Conservation (phyloP, 768 basidiomycete species). For the Myochromella boudieri region DNA sequence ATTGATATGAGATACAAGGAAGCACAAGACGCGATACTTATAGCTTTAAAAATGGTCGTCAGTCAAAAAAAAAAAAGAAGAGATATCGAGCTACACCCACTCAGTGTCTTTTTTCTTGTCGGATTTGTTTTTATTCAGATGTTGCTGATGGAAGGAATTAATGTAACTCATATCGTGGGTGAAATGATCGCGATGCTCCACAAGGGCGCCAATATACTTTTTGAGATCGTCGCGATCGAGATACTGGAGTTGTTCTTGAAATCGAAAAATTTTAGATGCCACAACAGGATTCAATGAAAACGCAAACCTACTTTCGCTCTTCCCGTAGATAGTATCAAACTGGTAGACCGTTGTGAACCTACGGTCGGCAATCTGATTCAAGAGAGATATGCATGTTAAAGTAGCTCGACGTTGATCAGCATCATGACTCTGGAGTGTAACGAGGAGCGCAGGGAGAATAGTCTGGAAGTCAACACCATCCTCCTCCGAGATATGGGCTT, state of each 20-base stretch:
- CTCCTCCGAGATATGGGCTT: constrained; percentile 59
- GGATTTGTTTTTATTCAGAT: constrained; percentile 42
- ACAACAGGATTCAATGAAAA: constrained; percentile 1
- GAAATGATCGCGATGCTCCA: constrained; percentile 53
- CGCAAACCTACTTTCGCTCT: constrained; percentile 46
- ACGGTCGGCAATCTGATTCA: constrained; percentile 39
- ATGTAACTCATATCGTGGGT: constrained; percentile 60
- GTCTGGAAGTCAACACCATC: constrained; percentile 77
- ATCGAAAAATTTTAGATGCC: too few relatives aligned
- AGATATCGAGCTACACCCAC: constrained; percentile 36
- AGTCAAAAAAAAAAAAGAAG: background rate
- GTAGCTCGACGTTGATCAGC: constrained; percentile 47
- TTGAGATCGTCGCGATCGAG: constrained; percentile 63
- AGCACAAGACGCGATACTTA: constrained; percentile 72
- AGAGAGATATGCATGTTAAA: constrained; percentile 51
- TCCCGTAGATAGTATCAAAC: constrained; percentile 73
- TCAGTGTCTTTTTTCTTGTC: constrained; percentile 57
- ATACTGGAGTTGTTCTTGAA: constrained; percentile 58
- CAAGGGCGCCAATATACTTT: constrained; percentile 54
- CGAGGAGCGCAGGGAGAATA: constrained; percentile 67
- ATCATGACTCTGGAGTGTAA: constrained; percentile 52
- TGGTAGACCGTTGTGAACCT: constrained; percentile 63
- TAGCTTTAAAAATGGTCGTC: constrained; percentile 42
- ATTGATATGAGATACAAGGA: constrained; percentile 75
- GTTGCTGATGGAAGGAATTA: constrained; percentile 57